phyloP scores from a whole-genome alignment of 2,329 filamentous ascomycete species.

The Phyllosticta citriasiana region DNA sequence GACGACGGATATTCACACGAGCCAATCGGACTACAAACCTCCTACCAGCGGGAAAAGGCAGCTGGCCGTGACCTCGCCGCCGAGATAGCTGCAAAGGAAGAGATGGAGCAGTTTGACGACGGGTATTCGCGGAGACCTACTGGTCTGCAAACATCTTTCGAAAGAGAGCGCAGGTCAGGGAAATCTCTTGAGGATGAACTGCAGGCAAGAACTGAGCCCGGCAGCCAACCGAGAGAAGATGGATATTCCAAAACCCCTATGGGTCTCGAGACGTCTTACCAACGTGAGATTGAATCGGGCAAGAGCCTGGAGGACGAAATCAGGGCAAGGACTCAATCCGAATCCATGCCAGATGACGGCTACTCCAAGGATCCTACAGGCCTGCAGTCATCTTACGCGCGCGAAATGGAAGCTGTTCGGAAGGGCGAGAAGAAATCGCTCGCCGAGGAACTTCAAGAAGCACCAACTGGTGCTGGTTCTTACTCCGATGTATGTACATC shows the following conservation, averaged over 20 bases:
- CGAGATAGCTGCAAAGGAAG: slow-evolving; percentile 1
- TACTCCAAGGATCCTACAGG: slow-evolving; percentile 6
- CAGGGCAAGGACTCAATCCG: neutral
- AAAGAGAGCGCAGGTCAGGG: slow-evolving; percentile 9
- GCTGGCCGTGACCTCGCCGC: slow-evolving; percentile 4
- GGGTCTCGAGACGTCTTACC: slow-evolving; percentile 14
- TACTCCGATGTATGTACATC: slow-evolving; percentile 1
- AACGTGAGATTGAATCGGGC: slow-evolving; percentile 10
- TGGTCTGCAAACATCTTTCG: slow-evolving; percentile 15
- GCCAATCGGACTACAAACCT: slow-evolving; percentile 14
- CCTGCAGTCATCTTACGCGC: slow-evolving; percentile 9
- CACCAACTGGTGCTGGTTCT: neutral
- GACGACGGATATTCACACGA: slow-evolving; percentile 2
- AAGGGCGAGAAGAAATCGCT: slow-evolving; percentile 8
- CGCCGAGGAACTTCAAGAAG: slow-evolving; percentile 5
- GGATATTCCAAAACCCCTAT: slow-evolving; percentile 9
- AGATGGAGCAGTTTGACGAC: slow-evolving; percentile 5
- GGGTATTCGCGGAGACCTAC: slow-evolving; percentile 11
- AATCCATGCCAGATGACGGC: slow-evolving; percentile 1
- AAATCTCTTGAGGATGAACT: slow-evolving; percentile 1
- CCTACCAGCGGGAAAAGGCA: slow-evolving; percentile 12
- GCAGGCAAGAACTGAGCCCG: neutral
- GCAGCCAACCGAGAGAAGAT: neutral
- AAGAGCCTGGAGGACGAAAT: slow-evolving; percentile 6
- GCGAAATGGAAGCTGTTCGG: slow-evolving; percentile 8